Evolutionary conservation across 257 asterid species (phyloP).

Genomic region (Galeopsis tetrahit): DNA sequence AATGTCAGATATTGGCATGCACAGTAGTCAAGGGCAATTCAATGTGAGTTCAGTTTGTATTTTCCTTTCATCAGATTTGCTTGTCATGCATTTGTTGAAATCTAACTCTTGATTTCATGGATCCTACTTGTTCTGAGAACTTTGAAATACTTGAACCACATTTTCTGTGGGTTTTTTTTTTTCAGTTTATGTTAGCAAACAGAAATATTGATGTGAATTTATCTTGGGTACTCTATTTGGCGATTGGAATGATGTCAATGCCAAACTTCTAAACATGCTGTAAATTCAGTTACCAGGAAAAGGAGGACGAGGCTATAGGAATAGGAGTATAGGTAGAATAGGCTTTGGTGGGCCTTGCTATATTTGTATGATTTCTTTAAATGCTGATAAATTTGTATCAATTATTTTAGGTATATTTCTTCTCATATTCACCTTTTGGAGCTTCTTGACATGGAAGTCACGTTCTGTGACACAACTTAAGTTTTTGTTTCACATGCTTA

Average conservation of each 20-base stretch:
- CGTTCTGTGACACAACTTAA: constrained; percentile 1
- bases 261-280: constrained; percentile 19
- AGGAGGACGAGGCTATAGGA: background rate
- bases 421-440: background rate
- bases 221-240: constrained; percentile 9
- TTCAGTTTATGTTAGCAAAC: background rate
- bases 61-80: background rate
- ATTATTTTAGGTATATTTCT: background rate
- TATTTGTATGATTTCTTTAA: background rate
- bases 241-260: constrained; percentile 25
- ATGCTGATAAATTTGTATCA: background rate
- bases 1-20: constrained; percentile 19
- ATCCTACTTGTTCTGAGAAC: constrained; percentile 17
- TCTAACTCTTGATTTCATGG: constrained; percentile 10
- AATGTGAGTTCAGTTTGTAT: background rate
- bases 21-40: background rate
- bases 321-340: background rate
- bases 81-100: constrained; percentile 31
- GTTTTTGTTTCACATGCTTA: constrained; percentile 33
- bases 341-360: constrained; percentile 20
- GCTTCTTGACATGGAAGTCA: constrained; percentile 16
- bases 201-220: background rate
- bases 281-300: constrained; percentile 18
- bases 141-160: background rate
- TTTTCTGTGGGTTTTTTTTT: background rate